phyloP scores from a whole-genome alignment of 2,329 filamentous ascomycete species.

The Microthyrium microscopicum region DNA sequence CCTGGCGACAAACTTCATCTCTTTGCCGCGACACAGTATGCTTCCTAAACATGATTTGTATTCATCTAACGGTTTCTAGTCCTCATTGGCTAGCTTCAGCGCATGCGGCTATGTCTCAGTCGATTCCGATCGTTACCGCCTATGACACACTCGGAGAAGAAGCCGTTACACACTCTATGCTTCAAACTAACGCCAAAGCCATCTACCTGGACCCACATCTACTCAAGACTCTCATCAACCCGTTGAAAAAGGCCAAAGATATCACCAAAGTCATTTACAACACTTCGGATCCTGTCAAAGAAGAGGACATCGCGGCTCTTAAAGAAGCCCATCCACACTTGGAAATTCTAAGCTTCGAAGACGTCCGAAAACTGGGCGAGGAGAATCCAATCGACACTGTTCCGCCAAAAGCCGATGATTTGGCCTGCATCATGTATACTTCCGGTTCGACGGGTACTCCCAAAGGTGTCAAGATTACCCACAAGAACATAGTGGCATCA shows the following conservation, averaged over 20 bases:
- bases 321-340: conserved; percentile 36
- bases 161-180: conserved; percentile 71
- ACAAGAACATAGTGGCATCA: conserved; percentile 64
- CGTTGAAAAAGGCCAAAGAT: conserved; percentile 37
- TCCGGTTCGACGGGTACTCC: conserved; percentile 80
- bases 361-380: conserved; percentile 37
- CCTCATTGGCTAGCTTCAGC: conserved; percentile 72
- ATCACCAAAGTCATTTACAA: conserved; percentile 44
- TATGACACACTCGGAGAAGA: conserved; percentile 83
- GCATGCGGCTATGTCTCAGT: conserved; percentile 66
- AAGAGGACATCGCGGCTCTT: conserved; percentile 36
- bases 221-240: conserved; percentile 33
- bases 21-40: conserved; percentile 59
- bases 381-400: conserved; percentile 54
- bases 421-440: conserved; percentile 70
- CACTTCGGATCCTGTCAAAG: conserved; percentile 33
- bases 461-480: conserved; percentile 74
- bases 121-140: conserved; percentile 79
- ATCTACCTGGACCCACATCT: conserved; percentile 82
- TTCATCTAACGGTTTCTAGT: conserved; percentile 27
- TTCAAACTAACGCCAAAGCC: conserved; percentile 61
- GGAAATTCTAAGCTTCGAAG: conserved; percentile 37
- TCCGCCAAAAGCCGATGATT: conserved; percentile 55
- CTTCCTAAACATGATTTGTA: conserved; percentile 7
- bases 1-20: conserved; percentile 57